phyloP scores from a whole-genome alignment of 2,329 filamentous ascomycete genomes.

The Thermomyces lanuginosus region DNA sequence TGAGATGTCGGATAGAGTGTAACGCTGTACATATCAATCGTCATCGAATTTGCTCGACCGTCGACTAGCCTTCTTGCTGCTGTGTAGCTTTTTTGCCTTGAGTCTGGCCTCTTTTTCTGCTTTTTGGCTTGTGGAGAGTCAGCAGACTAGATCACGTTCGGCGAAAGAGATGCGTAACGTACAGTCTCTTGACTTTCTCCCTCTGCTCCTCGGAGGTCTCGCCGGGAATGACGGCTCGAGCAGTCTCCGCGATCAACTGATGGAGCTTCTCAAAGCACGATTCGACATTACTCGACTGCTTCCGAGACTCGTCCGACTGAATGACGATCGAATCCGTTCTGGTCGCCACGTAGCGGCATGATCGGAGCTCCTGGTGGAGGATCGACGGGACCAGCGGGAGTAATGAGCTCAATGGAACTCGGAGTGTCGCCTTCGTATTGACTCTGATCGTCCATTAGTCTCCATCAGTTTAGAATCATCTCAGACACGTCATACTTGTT shows the following conservation, averaged over 20 bases:
- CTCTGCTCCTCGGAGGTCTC: slow-evolving; percentile 42
- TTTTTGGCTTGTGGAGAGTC: slow-evolving; percentile 32
- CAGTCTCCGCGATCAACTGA: slow-evolving; percentile 37
- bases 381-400: slow-evolving; percentile 38
- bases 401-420: slow-evolving; percentile 36
- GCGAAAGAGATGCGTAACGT: slow-evolving; percentile 12
- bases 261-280: slow-evolving; percentile 43
- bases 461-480: not conserved
- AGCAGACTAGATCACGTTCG: slow-evolving; percentile 1
- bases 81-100: slow-evolving; percentile 43
- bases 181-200: slow-evolving; percentile 39
- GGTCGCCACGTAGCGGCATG: slow-evolving; percentile 39
- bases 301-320: slow-evolving; percentile 47
- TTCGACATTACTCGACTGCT: slow-evolving; percentile 44
- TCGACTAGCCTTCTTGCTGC: slow-evolving; percentile 44
- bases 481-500: slow-evolving; percentile 40
- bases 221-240: slow-evolving; percentile 37
- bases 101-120: slow-evolving; percentile 42
- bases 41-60: slow-evolving; percentile 25
- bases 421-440: slow-evolving; percentile 50
- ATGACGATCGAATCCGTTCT: slow-evolving; percentile 41
- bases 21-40: slow-evolving; percentile 19
- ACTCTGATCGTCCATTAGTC: slow-evolving; percentile 29
- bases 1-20: too few relatives aligned
- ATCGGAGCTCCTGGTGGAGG: slow-evolving; percentile 35